A percentile compares a stretch with the other conserved stretches of the same genome.
Conservation (phyloP, 345 rosid genomes). For the Citrus mangshanensis region DNA sequence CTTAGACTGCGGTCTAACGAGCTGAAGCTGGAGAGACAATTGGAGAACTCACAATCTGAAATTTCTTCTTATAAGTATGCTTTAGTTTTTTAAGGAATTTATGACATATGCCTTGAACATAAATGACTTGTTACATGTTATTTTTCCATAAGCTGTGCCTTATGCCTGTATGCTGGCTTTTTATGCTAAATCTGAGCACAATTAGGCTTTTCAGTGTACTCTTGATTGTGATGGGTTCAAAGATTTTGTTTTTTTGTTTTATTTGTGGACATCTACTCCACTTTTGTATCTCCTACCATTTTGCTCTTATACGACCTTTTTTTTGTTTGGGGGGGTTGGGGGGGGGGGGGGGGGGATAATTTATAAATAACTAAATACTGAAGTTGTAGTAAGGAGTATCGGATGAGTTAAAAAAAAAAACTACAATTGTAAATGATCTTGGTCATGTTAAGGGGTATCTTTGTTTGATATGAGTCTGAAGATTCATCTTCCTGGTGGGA, state of each 20-base stretch:
- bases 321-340: too few relatives aligned
- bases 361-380: too few relatives aligned
- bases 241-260: too few relatives aligned
- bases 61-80: constrained; percentile 69
- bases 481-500: background rate
- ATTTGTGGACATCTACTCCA: background rate
- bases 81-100: constrained; percentile 12
- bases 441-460: background rate
- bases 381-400: background rate
- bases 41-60: constrained; percentile 77
- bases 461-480: background rate
- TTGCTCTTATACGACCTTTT: background rate
- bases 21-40: constrained; percentile 89
- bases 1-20: constrained; percentile 91
- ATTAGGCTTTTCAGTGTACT: background rate
- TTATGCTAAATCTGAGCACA: background rate
- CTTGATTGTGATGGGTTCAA: background rate
- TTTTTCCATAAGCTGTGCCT: background rate
- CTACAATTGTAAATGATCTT: background rate
- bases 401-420: too few relatives aligned
- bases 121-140: constrained; percentile 2
- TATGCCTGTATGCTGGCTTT: background rate
- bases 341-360: too few relatives aligned
- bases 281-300: background rate
- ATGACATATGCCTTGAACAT: constrained; percentile 1